Conservation (phyloP, 2,329 filamentous ascomycete genomes). For the Beauveria rudraprayagi region DNA sequence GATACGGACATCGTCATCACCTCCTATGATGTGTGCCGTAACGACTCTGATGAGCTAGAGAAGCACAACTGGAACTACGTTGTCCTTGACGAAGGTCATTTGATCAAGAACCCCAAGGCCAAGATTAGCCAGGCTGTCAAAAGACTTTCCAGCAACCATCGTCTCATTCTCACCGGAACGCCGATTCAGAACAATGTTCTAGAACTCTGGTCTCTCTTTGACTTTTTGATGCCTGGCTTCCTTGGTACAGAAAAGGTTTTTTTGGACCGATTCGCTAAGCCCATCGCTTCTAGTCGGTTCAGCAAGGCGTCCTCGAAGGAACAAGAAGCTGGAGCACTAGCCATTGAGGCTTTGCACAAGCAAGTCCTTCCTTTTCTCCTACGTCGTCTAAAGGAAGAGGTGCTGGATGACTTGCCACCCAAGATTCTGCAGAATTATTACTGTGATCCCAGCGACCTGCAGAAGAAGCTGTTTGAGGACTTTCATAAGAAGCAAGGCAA, state of each 20-base stretch:
- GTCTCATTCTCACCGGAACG: slow-evolving; percentile 90
- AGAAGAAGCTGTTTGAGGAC: slow-evolving; percentile 92
- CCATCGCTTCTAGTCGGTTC: slow-evolving; percentile 87
- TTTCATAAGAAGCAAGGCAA: slow-evolving; percentile 92
- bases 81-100: slow-evolving; percentile 90
- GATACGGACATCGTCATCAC: slow-evolving; percentile 91
- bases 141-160: slow-evolving; percentile 80
- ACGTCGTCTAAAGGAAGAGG: slow-evolving; percentile 93
- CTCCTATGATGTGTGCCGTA: slow-evolving; percentile 95
- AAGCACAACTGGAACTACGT: slow-evolving; percentile 94
- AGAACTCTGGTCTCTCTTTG: slow-evolving; percentile 95
- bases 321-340: slow-evolving; percentile 90
- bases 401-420: slow-evolving; percentile 88
- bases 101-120: slow-evolving; percentile 98
- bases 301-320: slow-evolving; percentile 98
- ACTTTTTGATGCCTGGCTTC: slow-evolving; percentile 98
- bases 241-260: slow-evolving; percentile 93
- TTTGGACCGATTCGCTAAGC: slow-evolving; percentile 87
- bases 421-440: slow-evolving; percentile 99
- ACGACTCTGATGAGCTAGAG: slow-evolving; percentile 78
- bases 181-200: slow-evolving; percentile 97
- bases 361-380: slow-evolving; percentile 95
- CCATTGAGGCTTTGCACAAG: slow-evolving; percentile 97
- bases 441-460: slow-evolving; percentile 90
- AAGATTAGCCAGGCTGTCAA: slow-evolving; percentile 95